A percentile compares a stretch with the other conserved stretches of the same genome.
Conservation (phyloP, 768 basidiomycete genomes). For the Chalciporus pseudorubinellus region DNA sequence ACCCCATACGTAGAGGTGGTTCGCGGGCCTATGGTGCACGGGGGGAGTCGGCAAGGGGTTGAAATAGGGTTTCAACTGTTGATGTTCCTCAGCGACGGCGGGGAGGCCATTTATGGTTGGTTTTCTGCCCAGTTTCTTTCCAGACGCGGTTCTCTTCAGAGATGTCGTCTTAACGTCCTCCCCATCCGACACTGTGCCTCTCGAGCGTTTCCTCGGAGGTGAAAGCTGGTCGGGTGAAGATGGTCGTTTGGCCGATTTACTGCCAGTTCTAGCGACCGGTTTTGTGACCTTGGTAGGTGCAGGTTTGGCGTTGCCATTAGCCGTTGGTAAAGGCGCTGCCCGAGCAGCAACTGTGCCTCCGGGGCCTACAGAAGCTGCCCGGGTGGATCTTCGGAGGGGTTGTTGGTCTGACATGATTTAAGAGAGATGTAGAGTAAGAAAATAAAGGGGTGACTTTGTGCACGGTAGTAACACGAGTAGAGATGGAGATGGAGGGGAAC, state of each 20-base stretch:
- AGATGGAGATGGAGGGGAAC: not conserved
- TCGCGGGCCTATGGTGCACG: conserved; percentile 57
- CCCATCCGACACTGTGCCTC: conserved; percentile 38
- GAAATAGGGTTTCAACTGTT: conserved; percentile 55
- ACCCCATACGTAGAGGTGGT: conserved; percentile 83
- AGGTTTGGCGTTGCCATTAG: conserved; percentile 33
- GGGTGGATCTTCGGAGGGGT: conserved; percentile 51
- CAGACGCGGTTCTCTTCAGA: conserved; percentile 25
- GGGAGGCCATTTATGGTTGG: conserved; percentile 32
- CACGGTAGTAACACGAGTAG: not conserved
- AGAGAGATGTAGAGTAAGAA: conserved; percentile 23
- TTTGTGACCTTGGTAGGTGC: conserved; percentile 34
- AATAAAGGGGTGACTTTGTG: not conserved
- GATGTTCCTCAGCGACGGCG: conserved; percentile 31
- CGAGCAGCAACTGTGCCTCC: conserved; percentile 23
- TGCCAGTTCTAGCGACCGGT: conserved; percentile 20
- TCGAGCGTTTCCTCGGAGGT: conserved; percentile 44
- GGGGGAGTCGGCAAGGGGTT: conserved; percentile 64
- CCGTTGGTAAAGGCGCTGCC: conserved; percentile 31
- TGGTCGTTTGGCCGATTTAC: conserved; percentile 44
- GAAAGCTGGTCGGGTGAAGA: conserved; percentile 48
- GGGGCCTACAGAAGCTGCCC: conserved; percentile 48
- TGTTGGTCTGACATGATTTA: conserved; percentile 29
- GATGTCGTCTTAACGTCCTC: conserved; percentile 37
- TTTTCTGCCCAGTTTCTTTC: conserved; percentile 29